Conservation (phyloP, 1,284 basidiomycete species). For the Amylostereum chailletii region DNA sequence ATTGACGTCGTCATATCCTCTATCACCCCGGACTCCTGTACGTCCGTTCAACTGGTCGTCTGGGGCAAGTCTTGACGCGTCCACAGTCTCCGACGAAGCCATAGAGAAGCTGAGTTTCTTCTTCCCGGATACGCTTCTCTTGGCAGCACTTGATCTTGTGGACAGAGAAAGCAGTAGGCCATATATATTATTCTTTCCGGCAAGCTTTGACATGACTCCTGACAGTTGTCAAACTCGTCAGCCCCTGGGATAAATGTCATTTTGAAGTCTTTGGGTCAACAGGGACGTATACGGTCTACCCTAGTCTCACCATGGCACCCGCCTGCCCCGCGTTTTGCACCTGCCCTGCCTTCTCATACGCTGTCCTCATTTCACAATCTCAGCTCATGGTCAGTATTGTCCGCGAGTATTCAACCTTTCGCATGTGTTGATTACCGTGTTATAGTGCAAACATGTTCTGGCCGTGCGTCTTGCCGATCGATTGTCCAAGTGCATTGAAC, state of each 20-base stretch:
- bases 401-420: neutral
- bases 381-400: constrained; percentile 47
- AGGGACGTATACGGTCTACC: constrained; percentile 51
- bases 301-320: constrained; percentile 33
- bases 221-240: constrained; percentile 54
- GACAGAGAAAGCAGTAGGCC: constrained; percentile 52
- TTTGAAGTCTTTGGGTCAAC: constrained; percentile 63
- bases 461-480: constrained; percentile 51
- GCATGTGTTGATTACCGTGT: neutral
- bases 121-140: constrained; percentile 50
- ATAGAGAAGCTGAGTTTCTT: constrained; percentile 45
- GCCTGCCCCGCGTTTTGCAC: constrained; percentile 48
- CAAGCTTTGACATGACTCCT: neutral
- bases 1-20: constrained; percentile 6
- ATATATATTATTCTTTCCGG: neutral
- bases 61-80: neutral
- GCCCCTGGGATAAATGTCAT: constrained; percentile 45
- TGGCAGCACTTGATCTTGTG: constrained; percentile 65
- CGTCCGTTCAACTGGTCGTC: neutral
- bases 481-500: constrained; percentile 41
- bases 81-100: constrained; percentile 31
- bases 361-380: constrained; percentile 47
- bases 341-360: constrained; percentile 64
- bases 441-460: constrained; percentile 72
- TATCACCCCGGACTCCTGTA: constrained; percentile 9